Base-by-base conservation (phyloP, 1,139 yeast species). In the Lodderomyces pseudojiufengensis region DNA sequence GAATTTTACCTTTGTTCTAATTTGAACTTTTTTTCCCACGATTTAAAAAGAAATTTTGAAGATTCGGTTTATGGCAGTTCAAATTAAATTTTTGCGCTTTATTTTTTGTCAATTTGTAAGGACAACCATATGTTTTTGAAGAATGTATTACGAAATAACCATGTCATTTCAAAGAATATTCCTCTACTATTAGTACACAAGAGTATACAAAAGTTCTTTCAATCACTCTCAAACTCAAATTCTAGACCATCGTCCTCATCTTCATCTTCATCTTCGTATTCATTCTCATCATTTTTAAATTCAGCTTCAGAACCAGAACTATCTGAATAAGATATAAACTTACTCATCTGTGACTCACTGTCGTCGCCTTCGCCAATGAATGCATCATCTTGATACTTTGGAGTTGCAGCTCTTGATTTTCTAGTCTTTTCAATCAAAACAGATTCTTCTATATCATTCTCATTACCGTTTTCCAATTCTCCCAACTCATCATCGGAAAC, bases 211-310 rank as follows among this genome's bases (percentile, higher is more conserved):
- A n/a, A 18, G 20, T 18, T 5, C 20, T 18, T 28, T 37, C n/a
- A 40, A 3, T 40, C 43, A 35, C 41, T 37, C 23, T 40, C 43
- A 31, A 38, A 43, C 18, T 43, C 45, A 41, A 43, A 43, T n/a
- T 43, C 46, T 8, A 40, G 24, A 28, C 35, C 37, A 13, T 38
- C 27, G 2, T 30, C 40, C 9, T 16, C 28, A 3, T 32, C 29
- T 12, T 29, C 26, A 23, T 32, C 41, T 22, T 23, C 18, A 9
- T 15, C 27, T 14, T 22, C 27, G 8, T 22, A 13, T 10, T 21
- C 32, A n/a, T n/a, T 27, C 21, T 27, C 26, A 24, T 24, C 26
- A 8, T 12, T 9, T 5, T 5, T 9, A 24, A 5, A 18, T 18
- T 24, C 26, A 24, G 26, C 26, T n/a, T 18, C 20, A 5, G 20